Evolutionary conservation across 169 alveolate genomes (phyloP).

Genomic region (Eimeria sp.): DNA sequence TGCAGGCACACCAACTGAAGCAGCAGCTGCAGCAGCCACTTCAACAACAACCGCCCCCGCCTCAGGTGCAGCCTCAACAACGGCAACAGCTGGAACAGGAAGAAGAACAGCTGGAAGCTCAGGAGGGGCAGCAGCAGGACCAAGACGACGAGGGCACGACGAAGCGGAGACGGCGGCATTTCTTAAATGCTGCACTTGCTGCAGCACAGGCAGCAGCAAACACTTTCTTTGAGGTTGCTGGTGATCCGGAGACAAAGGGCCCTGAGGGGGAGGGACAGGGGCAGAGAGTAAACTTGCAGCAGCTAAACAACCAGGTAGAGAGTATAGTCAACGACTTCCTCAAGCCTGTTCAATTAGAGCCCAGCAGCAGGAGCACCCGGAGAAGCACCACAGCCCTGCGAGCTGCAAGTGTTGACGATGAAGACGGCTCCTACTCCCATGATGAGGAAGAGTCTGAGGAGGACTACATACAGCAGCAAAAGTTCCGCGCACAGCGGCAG

Average conservation of each 20-base stretch:
- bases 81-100: neutral
- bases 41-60: slow-evolving; percentile 1
- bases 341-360: neutral
- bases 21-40: slow-evolving; percentile 8
- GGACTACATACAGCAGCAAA: neutral
- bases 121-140: slow-evolving; percentile 20
- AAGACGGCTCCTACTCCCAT: neutral
- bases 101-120: slow-evolving; percentile 14
- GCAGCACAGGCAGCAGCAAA: slow-evolving; percentile 69
- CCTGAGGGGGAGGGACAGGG: slow-evolving; percentile 1
- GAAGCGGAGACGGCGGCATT: slow-evolving; percentile 17
- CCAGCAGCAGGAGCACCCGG: neutral
- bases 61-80: neutral
- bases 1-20: slow-evolving; percentile 11
- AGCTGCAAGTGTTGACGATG: slow-evolving; percentile 12
- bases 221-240: slow-evolving; percentile 34
- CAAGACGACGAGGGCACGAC: neutral
- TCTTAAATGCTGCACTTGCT: slow-evolving; percentile 45
- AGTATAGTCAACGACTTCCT: slow-evolving; percentile 51
- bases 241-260: slow-evolving; percentile 4
- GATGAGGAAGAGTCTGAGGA: neutral
- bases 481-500: slow-evolving; percentile 3
- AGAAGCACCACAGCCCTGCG: neutral
- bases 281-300: slow-evolving; percentile 17
- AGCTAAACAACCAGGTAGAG: slow-evolving; percentile 42